Evolutionary conservation across 495 filamentous ascomycete genomes (phyloP).

Genomic region (Polyplosphaeria fusca): DNA sequence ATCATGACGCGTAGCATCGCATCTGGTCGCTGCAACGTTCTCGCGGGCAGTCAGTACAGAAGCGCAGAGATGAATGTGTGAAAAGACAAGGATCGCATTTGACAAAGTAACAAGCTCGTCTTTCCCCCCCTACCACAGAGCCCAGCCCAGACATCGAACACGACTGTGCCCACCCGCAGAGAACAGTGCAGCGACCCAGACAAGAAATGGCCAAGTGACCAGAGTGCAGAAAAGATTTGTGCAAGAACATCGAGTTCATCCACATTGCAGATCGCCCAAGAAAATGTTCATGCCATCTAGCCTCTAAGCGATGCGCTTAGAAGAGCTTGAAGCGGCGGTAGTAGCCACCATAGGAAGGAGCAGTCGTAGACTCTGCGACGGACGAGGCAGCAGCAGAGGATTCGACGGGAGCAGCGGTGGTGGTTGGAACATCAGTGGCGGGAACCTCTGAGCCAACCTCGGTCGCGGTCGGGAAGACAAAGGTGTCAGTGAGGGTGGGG

Average conservation of each 20-base stretch:
- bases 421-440: background rate
- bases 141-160: background rate
- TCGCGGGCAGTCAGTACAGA: background rate
- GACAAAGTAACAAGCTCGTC: constrained; percentile 1
- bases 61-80: background rate
- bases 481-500: constrained; percentile 16
- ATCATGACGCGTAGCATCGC: constrained; percentile 6
- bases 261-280: background rate
- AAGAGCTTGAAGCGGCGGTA: constrained; percentile 8
- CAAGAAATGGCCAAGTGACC: background rate
- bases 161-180: background rate
- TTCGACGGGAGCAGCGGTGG: constrained; percentile 4
- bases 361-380: background rate
- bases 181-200: constrained; percentile 1
- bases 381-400: background rate
- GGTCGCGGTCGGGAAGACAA: background rate
- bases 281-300: background rate
- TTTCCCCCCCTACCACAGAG: background rate
- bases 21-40: background rate
- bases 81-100: background rate
- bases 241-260: constrained; percentile 6
- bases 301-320: constrained; percentile 10
- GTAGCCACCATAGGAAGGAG: constrained; percentile 3
- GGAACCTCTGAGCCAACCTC: background rate
- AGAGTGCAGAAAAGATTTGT: background rate